These are phyloP conservation scores for Macrophomina tecta DNA, from an alignment of 2,329 filamentous ascomycete species.

Conservation along the genomic window DNA sequence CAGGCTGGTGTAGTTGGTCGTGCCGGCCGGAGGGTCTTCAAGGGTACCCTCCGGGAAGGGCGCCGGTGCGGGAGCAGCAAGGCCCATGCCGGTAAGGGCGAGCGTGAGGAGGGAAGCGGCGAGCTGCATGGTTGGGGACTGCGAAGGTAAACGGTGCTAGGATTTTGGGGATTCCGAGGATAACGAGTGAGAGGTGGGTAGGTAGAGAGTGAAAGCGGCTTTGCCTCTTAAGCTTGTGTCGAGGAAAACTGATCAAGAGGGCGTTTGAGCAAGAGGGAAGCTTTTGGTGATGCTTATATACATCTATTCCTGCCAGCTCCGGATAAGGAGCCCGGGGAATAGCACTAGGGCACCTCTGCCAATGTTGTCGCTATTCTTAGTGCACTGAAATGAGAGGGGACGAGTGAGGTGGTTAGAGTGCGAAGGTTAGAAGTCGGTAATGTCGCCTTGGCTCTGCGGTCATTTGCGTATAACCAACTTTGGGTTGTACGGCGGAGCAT, in stretches of 20 bases:
- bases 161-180: neutral
- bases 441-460: neutral
- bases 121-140: neutral
- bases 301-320: neutral
- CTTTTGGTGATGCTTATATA: constrained; percentile 6
- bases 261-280: neutral
- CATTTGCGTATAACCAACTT: neutral
- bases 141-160: neutral
- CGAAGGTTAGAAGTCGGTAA: neutral
- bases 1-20: neutral
- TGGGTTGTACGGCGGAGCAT: neutral
- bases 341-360: neutral
- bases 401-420: neutral
- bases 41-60: neutral
- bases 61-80: neutral
- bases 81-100: neutral
- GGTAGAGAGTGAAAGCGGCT: neutral
- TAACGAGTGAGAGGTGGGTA: neutral
- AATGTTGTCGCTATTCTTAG: neutral
- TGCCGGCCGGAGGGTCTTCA: neutral
- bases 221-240: neutral
- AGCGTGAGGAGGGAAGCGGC: neutral
- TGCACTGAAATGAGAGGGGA: neutral
- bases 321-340: neutral
- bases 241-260: neutral